Evolutionary conservation across 1,139 yeast genomes (phyloP), one percentile per base, ranked within the genome.

Genomic region (Zygotorulaspora mrakii): DNA sequence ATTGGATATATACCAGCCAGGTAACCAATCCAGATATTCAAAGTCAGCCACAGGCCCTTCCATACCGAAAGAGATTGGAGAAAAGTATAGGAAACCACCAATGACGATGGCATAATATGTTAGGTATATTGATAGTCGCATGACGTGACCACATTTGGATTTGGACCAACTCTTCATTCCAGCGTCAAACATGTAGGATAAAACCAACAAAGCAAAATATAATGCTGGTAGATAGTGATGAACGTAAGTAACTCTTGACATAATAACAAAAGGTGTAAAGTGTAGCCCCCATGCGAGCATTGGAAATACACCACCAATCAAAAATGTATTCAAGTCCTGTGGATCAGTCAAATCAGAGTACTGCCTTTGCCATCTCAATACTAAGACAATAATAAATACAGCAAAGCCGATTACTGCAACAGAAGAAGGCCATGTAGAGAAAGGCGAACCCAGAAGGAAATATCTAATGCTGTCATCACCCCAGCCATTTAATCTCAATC

Each of bases 201-300:
- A 74, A 21, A 87, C 80, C 51, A 91, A 67, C 74, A 91, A 79
- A 44, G 97, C 97, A 68, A 94, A 91, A 69, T 89, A 91, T 52
- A 89, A 75, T 0, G 98, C 96, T 21, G 99, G 99, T 55, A 88
- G 76, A 66, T 91, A 91, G 67, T 91, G 99, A 65, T 91, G 99
- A 32, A 91, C 91, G 61, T 94, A 91, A 3, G 96, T 88, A 50
- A 94, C 97, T 72, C 99, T 84, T 18, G 95, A 88, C 98, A 91
- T 91, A 50, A 89, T 72, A 37, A 84, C 77, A 64, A 91, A 91
- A 31, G 99, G 97, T 58, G 82, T 64, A 65, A 73, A 94, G 66
- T 94, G 98, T 64, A 91, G 73, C 49, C 87, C 81, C 98, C 98
- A 94, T 22, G 96, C 98, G 40, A 91, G 67, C 70, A 89, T 79